These are phyloP conservation scores for Hortaea sp. DNA, from an alignment of 2,329 filamentous ascomycete species.

Conservation along the genomic window DNA sequence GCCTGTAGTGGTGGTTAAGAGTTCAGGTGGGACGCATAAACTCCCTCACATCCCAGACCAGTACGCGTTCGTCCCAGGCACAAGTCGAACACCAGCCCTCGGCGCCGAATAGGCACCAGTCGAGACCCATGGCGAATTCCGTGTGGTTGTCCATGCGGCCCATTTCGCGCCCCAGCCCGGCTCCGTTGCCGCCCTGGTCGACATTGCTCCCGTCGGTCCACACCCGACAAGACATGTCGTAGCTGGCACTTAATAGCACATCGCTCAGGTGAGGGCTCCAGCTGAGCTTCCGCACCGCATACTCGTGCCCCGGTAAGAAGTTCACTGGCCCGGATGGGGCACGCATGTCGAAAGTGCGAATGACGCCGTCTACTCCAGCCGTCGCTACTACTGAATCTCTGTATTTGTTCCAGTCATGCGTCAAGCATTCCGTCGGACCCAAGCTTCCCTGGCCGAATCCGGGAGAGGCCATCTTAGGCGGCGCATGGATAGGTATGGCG, in stretches of 20 bases:
- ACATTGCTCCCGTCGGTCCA: conserved; percentile 73
- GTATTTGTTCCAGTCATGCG: conserved; percentile 99
- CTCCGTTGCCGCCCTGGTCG: conserved; percentile 28
- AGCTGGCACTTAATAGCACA: conserved; percentile 77
- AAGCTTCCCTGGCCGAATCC: conserved; percentile 30
- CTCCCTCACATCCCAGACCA: conserved; percentile 81
- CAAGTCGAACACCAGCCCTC: conserved; percentile 93
- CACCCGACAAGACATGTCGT: conserved; percentile 93
- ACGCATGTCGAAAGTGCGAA: conserved; percentile 85
- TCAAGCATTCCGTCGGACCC: conserved; percentile 73
- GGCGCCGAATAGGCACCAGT: conserved; percentile 94
- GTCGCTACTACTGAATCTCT: conserved; percentile 73
- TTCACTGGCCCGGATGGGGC: conserved; percentile 65
- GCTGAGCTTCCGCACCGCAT: conserved; percentile 72
- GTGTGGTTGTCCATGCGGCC: conserved; percentile 88
- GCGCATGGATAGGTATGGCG: conserved; percentile 72
- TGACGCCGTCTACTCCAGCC: conserved; percentile 75
- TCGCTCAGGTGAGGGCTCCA: conserved; percentile 95
- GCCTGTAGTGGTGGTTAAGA: neutral
- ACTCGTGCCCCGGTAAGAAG: conserved; percentile 75
- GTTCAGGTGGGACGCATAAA: conserved; percentile 38
- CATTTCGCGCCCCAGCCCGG: conserved; percentile 46
- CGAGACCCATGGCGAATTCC: conserved; percentile 90
- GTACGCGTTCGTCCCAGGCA: conserved; percentile 84
- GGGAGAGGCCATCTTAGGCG: conserved; percentile 42